Percentiles rank a stretch among this genome's conserved stretches.
These are phyloP conservation scores for Cucurbita ficifolia DNA, from an alignment of 306 rosid genomes.

Conservation along the genomic window DNA sequence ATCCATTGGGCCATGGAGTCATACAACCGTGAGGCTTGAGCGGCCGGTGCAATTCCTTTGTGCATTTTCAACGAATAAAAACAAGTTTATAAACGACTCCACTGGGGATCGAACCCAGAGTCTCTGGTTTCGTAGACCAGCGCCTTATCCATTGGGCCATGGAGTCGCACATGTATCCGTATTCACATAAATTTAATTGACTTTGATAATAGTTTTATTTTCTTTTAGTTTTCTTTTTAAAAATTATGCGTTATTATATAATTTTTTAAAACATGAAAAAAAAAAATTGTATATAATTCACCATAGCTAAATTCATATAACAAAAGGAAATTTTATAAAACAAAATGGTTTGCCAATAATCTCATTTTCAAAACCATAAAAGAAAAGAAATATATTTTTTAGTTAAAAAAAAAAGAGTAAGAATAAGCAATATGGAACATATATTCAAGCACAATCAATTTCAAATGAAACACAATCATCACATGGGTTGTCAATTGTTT, in stretches of 20 bases:
- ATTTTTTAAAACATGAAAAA: too few relatives aligned
- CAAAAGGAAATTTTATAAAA: neutral
- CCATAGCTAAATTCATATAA: neutral
- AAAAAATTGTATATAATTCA: neutral
- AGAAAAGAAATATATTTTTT: too few relatives aligned
- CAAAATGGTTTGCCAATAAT: neutral
- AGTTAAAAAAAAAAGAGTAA: neutral
- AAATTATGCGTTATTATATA: too few relatives aligned
- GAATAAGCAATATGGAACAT: neutral
- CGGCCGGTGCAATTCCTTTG: too few relatives aligned
- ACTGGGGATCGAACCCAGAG: constrained; percentile 23
- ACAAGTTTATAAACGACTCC: constrained; percentile 14
- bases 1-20: constrained; percentile 61
- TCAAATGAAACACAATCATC: constrained; percentile 4
- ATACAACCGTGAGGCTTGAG: too few relatives aligned
- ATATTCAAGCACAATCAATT: neutral
- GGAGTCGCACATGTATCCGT: neutral
- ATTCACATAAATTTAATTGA: constrained; percentile 3
- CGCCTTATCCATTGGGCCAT: constrained; percentile 93
- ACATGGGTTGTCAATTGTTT: constrained; percentile 7
- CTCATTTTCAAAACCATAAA: neutral
- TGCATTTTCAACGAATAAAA: too few relatives aligned
- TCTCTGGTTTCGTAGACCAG: constrained; percentile 92
- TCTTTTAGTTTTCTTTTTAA: too few relatives aligned
- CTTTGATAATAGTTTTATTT: too few relatives aligned